Base-by-base conservation (phyloP, 805 yeast species). In the Cyberlindnera amylophila region DNA sequence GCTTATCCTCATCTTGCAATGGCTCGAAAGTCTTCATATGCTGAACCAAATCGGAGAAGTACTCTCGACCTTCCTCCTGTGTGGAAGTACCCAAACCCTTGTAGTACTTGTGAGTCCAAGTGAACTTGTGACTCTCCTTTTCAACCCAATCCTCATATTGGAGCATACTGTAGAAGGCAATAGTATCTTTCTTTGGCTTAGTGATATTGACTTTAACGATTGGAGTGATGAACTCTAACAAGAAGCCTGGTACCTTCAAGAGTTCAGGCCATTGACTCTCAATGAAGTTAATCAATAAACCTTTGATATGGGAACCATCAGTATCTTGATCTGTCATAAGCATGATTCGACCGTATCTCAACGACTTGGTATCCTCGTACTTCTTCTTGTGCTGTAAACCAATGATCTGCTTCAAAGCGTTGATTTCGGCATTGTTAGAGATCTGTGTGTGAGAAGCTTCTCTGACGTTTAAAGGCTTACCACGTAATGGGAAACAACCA, bases 241-340 rank as follows among this genome's bases (percentile, higher is more conserved):
- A 70, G 57, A 93, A 93, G 0, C 96, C 97, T 1, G 97, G 96
- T 38, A 91, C 76, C 45, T 83, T 85, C 24, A 93, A 69, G 51
- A 93, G 68, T 2, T 98, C 99, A 1, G 98, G 98, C 69, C 93
- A 93, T 26, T 96, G 84, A 4, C 91, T 77, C 63, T 91, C 98
- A 45, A 93, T 68, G 58, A 93, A 93, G 62, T 93, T 93, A 57
- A 93, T 93, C 44, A 93, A 77, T 52, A 93, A 74, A 51, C 99
- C 99, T 62, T 93, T 93, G 62, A 93, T 93, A 70, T 93, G 99
- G 14, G 96, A 85, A 47, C 99, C 99, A 74, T 93, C 99, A 55
- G 90, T 96, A 87, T 93, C 99, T 67, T 93, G 99, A 84, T 93
- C 99, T 6, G 99, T 89, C 98, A 93, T 93, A 61, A 93, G 89